Conservation (phyloP, 768 basidiomycete species). For the Lentinula raphanica region DNA sequence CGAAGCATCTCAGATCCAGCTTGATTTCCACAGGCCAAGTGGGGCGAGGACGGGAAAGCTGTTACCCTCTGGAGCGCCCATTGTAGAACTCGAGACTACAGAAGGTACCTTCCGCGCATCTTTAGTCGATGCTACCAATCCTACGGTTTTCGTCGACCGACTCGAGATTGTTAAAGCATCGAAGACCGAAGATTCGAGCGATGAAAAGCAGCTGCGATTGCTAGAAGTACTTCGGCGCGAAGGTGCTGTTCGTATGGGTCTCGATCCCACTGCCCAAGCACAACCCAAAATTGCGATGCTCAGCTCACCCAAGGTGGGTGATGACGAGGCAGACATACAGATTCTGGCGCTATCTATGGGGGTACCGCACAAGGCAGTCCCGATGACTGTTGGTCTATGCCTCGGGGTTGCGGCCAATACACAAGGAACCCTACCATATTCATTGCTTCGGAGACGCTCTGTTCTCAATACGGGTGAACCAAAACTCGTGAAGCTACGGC, state of each 20-base stretch:
- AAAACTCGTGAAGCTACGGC: conserved; percentile 44
- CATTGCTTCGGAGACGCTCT: conserved; percentile 32
- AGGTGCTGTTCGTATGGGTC: conserved; percentile 56
- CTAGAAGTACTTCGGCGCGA: conserved; percentile 52
- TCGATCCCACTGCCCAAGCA: conserved; percentile 57
- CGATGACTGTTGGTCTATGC: conserved; percentile 69
- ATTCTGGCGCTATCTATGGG: conserved; percentile 69
- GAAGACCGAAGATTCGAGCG: background rate
- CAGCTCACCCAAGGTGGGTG: conserved; percentile 24
- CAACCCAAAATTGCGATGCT: conserved; percentile 70
- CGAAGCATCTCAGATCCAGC: conserved; percentile 54
- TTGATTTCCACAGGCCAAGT: conserved; percentile 62
- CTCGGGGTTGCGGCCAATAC: conserved; percentile 59
- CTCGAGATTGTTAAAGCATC: conserved; percentile 29
- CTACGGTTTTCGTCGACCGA: conserved; percentile 56
- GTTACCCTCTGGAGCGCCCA: conserved; percentile 52
- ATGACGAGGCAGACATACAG: conserved; percentile 40
- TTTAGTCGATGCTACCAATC: conserved; percentile 71
- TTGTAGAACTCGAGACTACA: conserved; percentile 37
- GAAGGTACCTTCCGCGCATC: conserved; percentile 30
- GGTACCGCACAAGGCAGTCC: conserved; percentile 62
- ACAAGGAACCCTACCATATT: conserved; percentile 49
- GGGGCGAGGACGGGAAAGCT: conserved; percentile 70
- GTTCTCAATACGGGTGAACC: conserved; percentile 11
- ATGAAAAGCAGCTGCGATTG: conserved; percentile 11